Base-by-base conservation (phyloP, 176 grass and related monocot species). In the Poa pratensis region DNA sequence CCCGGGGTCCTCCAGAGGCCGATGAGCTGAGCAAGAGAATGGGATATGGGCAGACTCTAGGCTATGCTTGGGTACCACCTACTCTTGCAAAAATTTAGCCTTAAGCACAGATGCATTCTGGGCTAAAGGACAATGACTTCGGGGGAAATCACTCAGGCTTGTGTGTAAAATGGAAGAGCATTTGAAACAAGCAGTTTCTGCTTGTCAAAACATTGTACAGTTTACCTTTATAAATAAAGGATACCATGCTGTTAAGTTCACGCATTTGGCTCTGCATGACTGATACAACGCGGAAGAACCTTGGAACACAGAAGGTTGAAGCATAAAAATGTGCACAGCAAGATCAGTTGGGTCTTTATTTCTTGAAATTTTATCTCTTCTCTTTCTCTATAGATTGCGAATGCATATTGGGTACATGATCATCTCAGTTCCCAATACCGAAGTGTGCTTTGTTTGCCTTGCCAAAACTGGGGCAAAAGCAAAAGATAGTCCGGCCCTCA, bases 61-160 rank as follows among this genome's bases (percentile, higher is more conserved):
- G 96, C 28, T 99, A 99, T 82, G 61, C 94, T 69, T 99, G 96
- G 96, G 86, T 86, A 59, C 90, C 96, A 6, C 93, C 96, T 30
- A 94, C 96, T 45, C 91, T 99, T 40, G 78, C 77, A 86, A 73
- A 54, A 42, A 2, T 90, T 86, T 90, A 89, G 72, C 32, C 40
- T 78, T 52, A 9, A 62, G 7, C 23, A 40, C 20, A 57, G 69
- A 66, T 54, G 3, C 2, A 3, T 69, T 73, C 11, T 42, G 18
- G n/a, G 32, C 73, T 53, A n/a, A 26, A 18, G 34, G 19, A 40
- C 5, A 79, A 48, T 30, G 20, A 26, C 28, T 37, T 79, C 3
- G 37, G 24, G 19, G 3, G 10, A 5, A 16, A 46, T 34, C 5
- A 74, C n/a, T 63, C 62, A 26, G 24, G 11, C 17, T 22, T 16